Base-by-base conservation (phyloP, 148 eudicot genomes). In the Chenopodium formosanum region DNA sequence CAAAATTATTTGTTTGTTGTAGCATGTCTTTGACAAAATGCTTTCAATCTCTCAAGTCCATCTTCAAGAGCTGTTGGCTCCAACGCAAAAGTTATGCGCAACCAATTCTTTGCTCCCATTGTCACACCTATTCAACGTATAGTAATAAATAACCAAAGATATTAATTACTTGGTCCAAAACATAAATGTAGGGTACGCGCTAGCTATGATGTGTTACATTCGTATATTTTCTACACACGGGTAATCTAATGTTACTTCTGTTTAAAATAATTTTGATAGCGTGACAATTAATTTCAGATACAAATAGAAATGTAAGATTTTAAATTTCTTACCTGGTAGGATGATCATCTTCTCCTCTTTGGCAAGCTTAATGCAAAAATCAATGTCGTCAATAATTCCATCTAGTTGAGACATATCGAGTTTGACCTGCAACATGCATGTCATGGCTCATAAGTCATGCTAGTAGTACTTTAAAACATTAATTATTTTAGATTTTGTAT, bases 41-140 rank as follows among this genome's bases (percentile, higher is more conserved):
- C 90, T 75, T 86, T 86, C 34, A 91, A 72, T 74, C 94, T 87
- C 34, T 78, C 83, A 53, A 90, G 74, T 10, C 88, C 94, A 67
- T 91, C 92, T 76, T 78, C 81, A 46, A 91, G 91, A 16, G 82
- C 79, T 64, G 90, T 79, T 80, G 84, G 90, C 80, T 91, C 94
- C 44, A 87, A 73, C 8, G 94, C 94, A 82, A 89, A 91, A 22
- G 91, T 88, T 9, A 91, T 58, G 14, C 94, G 79, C 10, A 91
- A 85, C 92, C 91, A 91, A 75, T 90, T 89, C 85, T 84, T 86
- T 48, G 84, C 70, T 3, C 94, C 94, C 66, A 91, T 81, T 37
- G 86, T 88, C 77, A 86, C 81, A 80, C 94, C 93, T 90, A 82
- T 0, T 0, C 53, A 66, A 29, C 9, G 9, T 62, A 1, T 34